Evolutionary conservation across 1,284 basidiomycete species (phyloP), one percentile per base, ranked within the genome.

Genomic region (Ustilago crameri): DNA sequence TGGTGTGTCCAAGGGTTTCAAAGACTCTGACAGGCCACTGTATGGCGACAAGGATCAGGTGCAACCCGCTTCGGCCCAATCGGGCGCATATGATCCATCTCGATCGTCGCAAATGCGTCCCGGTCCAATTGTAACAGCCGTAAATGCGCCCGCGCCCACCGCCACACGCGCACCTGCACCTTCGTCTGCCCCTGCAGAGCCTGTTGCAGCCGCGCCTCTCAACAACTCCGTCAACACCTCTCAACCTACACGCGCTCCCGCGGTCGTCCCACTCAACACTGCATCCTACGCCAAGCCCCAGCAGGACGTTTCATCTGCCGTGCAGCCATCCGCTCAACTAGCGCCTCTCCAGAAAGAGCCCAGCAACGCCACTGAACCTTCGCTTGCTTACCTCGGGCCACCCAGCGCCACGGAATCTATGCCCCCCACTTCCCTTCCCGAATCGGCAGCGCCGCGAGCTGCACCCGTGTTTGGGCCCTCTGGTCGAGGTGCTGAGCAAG

Each of bases 401-500:
- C 47, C 57, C 45, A 51, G 26, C 47, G 32, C 37, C n/a, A 32
- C 45, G 14, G 24, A 54, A 26, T 18, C 62, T 23, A 58, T 37
- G 41, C 20, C 61, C 14, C 26, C 55, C 18, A 20, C 61, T n/a
- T 30, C 51, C 9, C 52, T 52, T 26, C 24, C 45, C 23, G 38
- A 55, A 20, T n/a, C 51, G 7, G 48, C 43, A 14, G 44, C 47
- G 17, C 23, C 61, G 15, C 42, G 53, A 22, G 30, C 56, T 41
- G 41, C 62, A 17, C 48, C 52, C 18, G 51, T 52, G 15, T 65
- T 71, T 34, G 70, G 70, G 15, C 70, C 70, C 5, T 73, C 70
- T 20, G 70, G 70, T 18, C 55, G 70, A 14, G 70, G 64, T 18
- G 64, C 64, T 24, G 64, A 73, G 45, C 62, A 66, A 35, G 52